A percentile compares a stretch with the other conserved stretches of the same genome.
phyloP scores from a whole-genome alignment of 23 red algal genomes.

The Gracilariopsis chorda region DNA sequence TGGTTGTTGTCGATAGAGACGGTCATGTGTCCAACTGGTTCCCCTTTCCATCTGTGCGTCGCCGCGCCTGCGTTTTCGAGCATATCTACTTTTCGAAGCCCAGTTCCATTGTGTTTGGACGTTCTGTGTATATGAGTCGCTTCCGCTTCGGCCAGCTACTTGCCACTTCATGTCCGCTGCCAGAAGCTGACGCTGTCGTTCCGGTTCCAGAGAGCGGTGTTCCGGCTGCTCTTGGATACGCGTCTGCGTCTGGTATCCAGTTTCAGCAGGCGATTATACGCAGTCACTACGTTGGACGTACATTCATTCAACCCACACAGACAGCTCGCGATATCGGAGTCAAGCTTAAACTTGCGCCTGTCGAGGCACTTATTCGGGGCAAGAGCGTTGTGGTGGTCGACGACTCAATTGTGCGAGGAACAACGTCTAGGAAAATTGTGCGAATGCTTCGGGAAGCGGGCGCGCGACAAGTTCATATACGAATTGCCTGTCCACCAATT shows the following conservation, averaged over 20 bases:
- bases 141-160: constrained; percentile 95
- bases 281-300: constrained; percentile 94
- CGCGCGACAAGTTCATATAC: constrained; percentile 90
- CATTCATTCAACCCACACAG: constrained; percentile 97
- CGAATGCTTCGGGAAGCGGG: constrained; percentile 90
- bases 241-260: constrained; percentile 76
- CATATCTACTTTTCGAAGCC: constrained; percentile 96
- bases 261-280: constrained; percentile 97
- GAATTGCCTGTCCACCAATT: constrained; percentile 96
- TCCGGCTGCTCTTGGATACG: constrained; percentile 90
- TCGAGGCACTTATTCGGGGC: constrained; percentile 76
- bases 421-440: constrained; percentile 93
- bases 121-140: constrained; percentile 91
- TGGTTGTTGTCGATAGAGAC: constrained; percentile 70
- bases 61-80: constrained; percentile 94
- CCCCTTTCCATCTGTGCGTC: constrained; percentile 85
- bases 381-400: constrained; percentile 88
- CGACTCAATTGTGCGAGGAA: constrained; percentile 96
- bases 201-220: constrained; percentile 89
- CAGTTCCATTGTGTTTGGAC: constrained; percentile 87
- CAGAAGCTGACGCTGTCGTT: constrained; percentile 68
- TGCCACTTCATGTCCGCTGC: constrained; percentile 42
- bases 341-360: constrained; percentile 88
- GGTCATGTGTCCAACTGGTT: constrained; percentile 48
- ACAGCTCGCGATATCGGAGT: constrained; percentile 89